phyloP scores from a whole-genome alignment of 805 yeast species.

The Lipomyces orientalis region DNA sequence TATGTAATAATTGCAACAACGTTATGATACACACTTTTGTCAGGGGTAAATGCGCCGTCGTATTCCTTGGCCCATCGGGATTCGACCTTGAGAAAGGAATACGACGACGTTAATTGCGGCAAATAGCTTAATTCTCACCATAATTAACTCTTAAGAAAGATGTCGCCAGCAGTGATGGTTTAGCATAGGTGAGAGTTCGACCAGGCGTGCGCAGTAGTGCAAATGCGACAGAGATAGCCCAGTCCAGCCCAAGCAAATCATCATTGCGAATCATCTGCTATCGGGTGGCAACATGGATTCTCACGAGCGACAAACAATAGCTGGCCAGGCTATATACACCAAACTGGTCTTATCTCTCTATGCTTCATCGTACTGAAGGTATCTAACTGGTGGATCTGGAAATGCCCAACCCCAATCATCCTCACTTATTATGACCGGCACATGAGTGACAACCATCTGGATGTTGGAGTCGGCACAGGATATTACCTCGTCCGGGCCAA shows the following conservation, averaged over 20 bases:
- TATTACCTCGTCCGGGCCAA: neutral
- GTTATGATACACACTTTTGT: no score
- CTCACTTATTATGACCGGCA: neutral
- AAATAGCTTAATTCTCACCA: no score
- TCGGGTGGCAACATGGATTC: neutral
- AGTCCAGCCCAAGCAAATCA: neutral
- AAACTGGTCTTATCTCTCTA: neutral
- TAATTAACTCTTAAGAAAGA: no score
- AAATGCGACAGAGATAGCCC: no score
- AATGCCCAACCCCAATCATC: neutral
- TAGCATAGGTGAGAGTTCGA: no score
- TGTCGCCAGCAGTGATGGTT: no score
- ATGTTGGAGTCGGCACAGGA: constrained; percentile 4
- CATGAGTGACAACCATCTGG: constrained; percentile 3
- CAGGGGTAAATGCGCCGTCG: no score
- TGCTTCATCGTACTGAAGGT: neutral
- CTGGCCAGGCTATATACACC: neutral
- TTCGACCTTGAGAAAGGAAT: no score
- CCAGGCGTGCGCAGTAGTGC: no score
- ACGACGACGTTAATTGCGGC: no score
- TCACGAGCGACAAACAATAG: neutral
- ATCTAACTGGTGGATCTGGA: constrained; percentile 2
- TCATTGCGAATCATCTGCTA: neutral
- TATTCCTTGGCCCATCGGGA: no score
- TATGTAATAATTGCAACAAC: no score